These are phyloP conservation scores for Daedaleopsis sinensis DNA, from an alignment of 768 basidiomycete species.

Conservation along the genomic window DNA sequence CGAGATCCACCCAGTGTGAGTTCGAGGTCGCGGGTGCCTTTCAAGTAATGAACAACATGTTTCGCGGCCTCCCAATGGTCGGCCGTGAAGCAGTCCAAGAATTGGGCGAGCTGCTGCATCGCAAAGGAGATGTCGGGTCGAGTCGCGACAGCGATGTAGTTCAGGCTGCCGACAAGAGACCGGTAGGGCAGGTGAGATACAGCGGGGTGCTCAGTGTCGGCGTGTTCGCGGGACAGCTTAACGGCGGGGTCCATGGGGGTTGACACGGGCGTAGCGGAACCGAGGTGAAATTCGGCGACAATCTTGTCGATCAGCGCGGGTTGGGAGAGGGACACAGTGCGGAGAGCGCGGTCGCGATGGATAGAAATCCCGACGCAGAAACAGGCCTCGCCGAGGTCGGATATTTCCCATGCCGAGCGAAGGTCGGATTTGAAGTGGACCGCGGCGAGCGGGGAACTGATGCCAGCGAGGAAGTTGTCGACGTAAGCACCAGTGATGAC, in stretches of 20 bases:
- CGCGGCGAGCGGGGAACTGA: slow-evolving; percentile 29
- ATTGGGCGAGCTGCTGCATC: slow-evolving; percentile 22
- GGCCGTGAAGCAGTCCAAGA: slow-evolving; percentile 7
- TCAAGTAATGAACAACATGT: slow-evolving; percentile 28
- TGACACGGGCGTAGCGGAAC: slow-evolving; percentile 10
- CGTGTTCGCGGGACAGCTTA: background rate
- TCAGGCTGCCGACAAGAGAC: slow-evolving; percentile 27
- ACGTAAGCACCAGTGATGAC: slow-evolving; percentile 26
- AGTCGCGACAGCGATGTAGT: slow-evolving; percentile 29
- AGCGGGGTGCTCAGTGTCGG: too few species aligned
- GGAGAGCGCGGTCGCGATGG: slow-evolving; percentile 25
- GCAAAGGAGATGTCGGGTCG: slow-evolving; percentile 23
- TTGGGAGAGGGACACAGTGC: slow-evolving; percentile 25
- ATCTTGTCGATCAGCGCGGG: slow-evolving; percentile 20
- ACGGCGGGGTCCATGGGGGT: slow-evolving; percentile 21
- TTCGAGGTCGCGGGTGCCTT: slow-evolving; percentile 14
- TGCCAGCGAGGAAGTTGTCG: slow-evolving; percentile 21
- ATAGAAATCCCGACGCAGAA: slow-evolving; percentile 42
- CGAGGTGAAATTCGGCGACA: slow-evolving; percentile 16
- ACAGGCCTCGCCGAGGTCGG: slow-evolving; percentile 36
- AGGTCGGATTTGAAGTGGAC: slow-evolving; percentile 33
- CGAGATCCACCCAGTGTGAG: slow-evolving; percentile 21
- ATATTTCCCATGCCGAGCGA: slow-evolving; percentile 32
- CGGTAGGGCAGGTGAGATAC: slow-evolving; percentile 28
- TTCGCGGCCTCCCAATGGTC: slow-evolving; percentile 29